Conservation (phyloP, 306 rosid species). For the Alnus glutinosa region DNA sequence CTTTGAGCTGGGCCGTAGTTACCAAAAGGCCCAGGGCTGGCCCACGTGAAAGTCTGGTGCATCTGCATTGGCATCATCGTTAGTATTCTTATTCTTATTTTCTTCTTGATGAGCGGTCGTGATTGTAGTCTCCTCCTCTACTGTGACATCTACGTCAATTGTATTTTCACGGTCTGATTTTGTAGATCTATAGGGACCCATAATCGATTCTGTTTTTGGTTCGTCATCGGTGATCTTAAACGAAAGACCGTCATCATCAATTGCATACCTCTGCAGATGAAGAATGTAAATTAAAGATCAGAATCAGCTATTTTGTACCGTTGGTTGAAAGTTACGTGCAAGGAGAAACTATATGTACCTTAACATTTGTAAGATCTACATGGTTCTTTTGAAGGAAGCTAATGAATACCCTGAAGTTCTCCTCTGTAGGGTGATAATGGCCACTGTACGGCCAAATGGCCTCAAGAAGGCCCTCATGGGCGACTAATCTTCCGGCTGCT, state of each 20-base stretch:
- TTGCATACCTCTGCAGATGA: slow-evolving; percentile 56
- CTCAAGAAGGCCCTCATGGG: slow-evolving; percentile 69
- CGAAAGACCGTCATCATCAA: slow-evolving; percentile 73
- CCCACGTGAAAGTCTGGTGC: slow-evolving; percentile 30
- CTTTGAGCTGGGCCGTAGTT: slow-evolving; percentile 85
- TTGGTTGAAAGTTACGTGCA: neutral
- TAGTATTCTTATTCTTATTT: neutral
- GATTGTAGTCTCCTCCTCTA: slow-evolving; percentile 12
- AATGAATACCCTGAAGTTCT: slow-evolving; percentile 74
- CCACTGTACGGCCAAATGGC: slow-evolving; percentile 99
- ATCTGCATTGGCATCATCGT: slow-evolving; percentile 16
- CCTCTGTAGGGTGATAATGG: slow-evolving; percentile 93
- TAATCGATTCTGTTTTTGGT: slow-evolving; percentile 24
- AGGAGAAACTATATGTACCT: slow-evolving; percentile 42
- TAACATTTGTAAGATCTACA: slow-evolving; percentile 80
- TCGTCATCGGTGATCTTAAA: slow-evolving; percentile 28
- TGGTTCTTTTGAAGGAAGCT: slow-evolving; percentile 74
- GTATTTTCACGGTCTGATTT: slow-evolving; percentile 12
- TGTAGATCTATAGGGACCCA: slow-evolving; percentile 22
- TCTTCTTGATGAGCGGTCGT: slow-evolving; percentile 30
- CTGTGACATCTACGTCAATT: neutral
- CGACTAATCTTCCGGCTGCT: slow-evolving; percentile 89
- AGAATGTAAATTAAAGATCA: neutral
- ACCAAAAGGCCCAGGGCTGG: slow-evolving; percentile 32
- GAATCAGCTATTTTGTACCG: neutral